Evolutionary conservation across 2,329 filamentous ascomycete species (phyloP).

Genomic region (Stachybotrys chartarum): DNA sequence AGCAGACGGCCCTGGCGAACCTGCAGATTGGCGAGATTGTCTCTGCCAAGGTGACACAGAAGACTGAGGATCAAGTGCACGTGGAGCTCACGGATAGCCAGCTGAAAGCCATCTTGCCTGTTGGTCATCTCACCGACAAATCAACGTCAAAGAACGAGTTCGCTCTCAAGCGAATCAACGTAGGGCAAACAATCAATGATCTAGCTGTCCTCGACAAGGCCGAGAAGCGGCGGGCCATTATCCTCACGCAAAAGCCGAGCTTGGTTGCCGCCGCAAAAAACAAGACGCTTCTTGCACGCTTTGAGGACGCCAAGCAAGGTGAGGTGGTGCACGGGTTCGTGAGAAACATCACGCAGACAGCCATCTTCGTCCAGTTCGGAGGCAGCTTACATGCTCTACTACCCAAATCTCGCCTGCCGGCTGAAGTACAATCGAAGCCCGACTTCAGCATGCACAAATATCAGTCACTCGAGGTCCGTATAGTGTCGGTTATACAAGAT

Average conservation of each 20-base stretch:
- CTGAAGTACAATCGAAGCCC: constrained; percentile 58
- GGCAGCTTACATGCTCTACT: constrained; percentile 70
- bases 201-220: constrained; percentile 85
- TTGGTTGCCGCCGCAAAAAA: constrained; percentile 69
- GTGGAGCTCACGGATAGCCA: constrained; percentile 68
- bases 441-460: constrained; percentile 74
- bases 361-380: constrained; percentile 83
- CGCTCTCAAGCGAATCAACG: constrained; percentile 71
- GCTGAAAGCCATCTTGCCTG: constrained; percentile 69
- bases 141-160: constrained; percentile 71
- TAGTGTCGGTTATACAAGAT: constrained; percentile 65
- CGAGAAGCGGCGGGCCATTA: constrained; percentile 66
- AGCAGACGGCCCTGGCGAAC: constrained; percentile 68
- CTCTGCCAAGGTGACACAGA: constrained; percentile 72
- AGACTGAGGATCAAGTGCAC: constrained; percentile 67
- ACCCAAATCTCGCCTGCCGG: constrained; percentile 68
- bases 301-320: constrained; percentile 66
- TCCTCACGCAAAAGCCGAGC: constrained; percentile 76
- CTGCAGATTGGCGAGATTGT: constrained; percentile 69
- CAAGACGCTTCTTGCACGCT: constrained; percentile 61
- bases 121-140: constrained; percentile 79
- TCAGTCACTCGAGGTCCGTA: constrained; percentile 66
- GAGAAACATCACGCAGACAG: constrained; percentile 72
- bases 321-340: constrained; percentile 71
- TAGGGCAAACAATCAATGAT: constrained; percentile 75